Percentiles rank a stretch among this genome's conserved stretches.
phyloP scores from a whole-genome alignment of 805 yeast species.

The Metschnikowia santaceciliae region DNA sequence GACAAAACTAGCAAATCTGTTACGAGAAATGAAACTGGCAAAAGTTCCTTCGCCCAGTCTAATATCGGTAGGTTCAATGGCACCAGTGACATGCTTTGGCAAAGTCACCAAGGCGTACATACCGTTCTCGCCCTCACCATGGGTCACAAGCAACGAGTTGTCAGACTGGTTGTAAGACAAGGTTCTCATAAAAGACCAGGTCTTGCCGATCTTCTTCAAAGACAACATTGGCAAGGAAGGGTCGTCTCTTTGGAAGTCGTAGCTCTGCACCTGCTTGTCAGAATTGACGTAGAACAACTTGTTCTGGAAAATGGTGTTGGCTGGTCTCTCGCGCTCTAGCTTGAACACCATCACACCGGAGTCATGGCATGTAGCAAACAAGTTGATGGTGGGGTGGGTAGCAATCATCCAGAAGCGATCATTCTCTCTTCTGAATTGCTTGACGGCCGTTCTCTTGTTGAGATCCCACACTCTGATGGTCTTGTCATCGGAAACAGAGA shows the following conservation, averaged over 20 bases:
- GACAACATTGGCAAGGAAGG: constrained; percentile 76
- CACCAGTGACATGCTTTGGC: constrained; percentile 87
- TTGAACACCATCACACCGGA: constrained; percentile 97
- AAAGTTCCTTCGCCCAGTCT: constrained; percentile 76
- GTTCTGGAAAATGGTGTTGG: constrained; percentile 70
- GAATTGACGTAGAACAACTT: constrained; percentile 70
- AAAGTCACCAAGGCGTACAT: constrained; percentile 70
- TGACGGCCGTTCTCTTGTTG: constrained; percentile 87
- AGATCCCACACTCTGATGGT: constrained; percentile 96
- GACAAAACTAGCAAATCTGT: constrained; percentile 81
- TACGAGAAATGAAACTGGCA: constrained; percentile 91
- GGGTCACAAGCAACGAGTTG: constrained; percentile 76
- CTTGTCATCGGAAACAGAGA: constrained; percentile 94
- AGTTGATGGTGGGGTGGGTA: constrained; percentile 83
- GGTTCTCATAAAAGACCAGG: constrained; percentile 82
- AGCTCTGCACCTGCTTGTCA: constrained; percentile 82
- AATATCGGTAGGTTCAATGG: constrained; percentile 85
- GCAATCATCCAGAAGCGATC: constrained; percentile 94
- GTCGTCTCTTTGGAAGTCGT: constrained; percentile 61
- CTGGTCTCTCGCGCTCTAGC: constrained; percentile 95
- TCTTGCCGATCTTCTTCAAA: constrained; percentile 75
- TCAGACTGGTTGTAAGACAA: constrained; percentile 92
- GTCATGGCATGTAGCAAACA: constrained; percentile 96
- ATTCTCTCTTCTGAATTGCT: constrained; percentile 88
- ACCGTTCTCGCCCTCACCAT: constrained; percentile 65